Base-by-base conservation (phyloP, 495 filamentous ascomycete genomes). In the Xylaria curta region DNA sequence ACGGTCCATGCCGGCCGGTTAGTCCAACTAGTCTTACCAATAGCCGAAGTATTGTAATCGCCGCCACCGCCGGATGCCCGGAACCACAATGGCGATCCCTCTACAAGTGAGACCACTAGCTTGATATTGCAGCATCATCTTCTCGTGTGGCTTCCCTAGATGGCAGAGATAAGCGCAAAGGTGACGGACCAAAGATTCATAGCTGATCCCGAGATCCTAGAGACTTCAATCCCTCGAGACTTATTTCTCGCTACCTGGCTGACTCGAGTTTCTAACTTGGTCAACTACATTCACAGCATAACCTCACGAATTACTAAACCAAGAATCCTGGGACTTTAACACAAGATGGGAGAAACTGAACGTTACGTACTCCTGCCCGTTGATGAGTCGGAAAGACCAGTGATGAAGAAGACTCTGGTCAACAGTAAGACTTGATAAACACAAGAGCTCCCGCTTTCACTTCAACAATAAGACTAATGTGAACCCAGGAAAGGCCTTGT, bases 361-460 rank as follows among this genome's bases (percentile, higher is more conserved):
- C 59, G 33, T 3, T 62, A 62, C 9, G 59, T 62, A 44, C 36
- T 62, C 8, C 59, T 62, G 42, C 33, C 59, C 10, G 13, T 42
- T 0, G 59, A 62, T 13, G 59, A 62, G 36, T 62, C 59, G 2
- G 59, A 62, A 15, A 40, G n/a, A 36, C 59, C 59, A 8, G 9
- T 62, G 4, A 40, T 62, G 19, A 62, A 62, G 59, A 62, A 42
- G 31, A 42, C 59, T 3, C 59, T 62, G 10, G 10, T 21, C 33
- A 62, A 5, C 15, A n/a, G 59, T 40, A 26, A 62, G 9, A 21
- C 7, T 10, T 21, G 12, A 42, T 8, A 17, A 0, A 15, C 31
- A 4, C 17, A 0, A 42, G 9, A 10, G 12, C 59, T 5, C 31
- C n/a, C 42, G 1, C 42, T 10, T 31, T 0, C 33, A 42, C n/a